A percentile compares a stretch with the other conserved stretches of the same genome.
These are phyloP conservation scores for Serendipita sp. DNA, from an alignment of 768 basidiomycete species.

Conservation along the genomic window DNA sequence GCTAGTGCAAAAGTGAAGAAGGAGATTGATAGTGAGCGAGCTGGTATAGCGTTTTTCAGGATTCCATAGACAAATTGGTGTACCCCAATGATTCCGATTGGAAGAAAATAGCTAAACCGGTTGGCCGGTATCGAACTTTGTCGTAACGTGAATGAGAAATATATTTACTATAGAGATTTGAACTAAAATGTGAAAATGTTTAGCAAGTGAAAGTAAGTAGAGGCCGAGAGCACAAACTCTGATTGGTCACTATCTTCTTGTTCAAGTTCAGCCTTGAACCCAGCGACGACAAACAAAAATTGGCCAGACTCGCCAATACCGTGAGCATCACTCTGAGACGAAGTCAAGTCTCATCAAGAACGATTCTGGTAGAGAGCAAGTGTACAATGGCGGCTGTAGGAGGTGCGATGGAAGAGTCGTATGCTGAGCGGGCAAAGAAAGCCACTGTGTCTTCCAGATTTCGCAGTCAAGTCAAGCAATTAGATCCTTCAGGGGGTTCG, in stretches of 20 bases:
- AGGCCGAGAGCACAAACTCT: no score
- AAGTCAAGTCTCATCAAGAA: not conserved
- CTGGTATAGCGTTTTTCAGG: constrained; percentile 52
- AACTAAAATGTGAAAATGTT: no score
- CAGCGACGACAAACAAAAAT: no score
- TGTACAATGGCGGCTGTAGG: not conserved
- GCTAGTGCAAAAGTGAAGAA: constrained; percentile 38
- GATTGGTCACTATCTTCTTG: no score
- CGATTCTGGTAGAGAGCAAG: not conserved
- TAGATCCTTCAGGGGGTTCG: not conserved
- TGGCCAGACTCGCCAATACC: no score
- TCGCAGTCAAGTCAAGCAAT: not conserved
- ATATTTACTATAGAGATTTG: no score
- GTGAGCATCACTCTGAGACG: no score
- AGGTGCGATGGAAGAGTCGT: not conserved
- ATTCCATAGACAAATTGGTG: constrained; percentile 26
- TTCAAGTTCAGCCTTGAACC: no score
- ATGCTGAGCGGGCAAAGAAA: constrained; percentile 1
- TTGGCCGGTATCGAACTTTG: no score
- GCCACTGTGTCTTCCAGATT: not conserved
- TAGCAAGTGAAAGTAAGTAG: no score
- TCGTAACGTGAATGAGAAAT: no score
- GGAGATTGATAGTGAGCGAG: constrained; percentile 38
- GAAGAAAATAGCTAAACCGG: constrained; percentile 14
- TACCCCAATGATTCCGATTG: not conserved